Percentiles rank a stretch among this genome's conserved stretches.
Conservation (phyloP, 75 land plant species). For the Picea glauca region DNA sequence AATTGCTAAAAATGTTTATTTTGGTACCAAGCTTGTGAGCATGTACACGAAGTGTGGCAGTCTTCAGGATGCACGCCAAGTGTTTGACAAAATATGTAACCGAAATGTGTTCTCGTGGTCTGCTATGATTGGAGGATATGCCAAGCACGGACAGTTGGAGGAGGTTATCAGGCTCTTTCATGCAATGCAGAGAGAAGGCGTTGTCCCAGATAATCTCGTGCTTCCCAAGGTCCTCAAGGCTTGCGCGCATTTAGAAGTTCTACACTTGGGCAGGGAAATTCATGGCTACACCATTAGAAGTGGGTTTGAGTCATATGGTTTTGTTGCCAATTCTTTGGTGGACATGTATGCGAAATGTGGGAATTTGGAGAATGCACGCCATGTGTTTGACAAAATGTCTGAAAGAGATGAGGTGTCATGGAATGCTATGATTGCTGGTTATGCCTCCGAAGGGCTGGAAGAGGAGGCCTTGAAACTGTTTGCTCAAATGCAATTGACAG, state of each 20-base stretch:
- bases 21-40: not conserved
- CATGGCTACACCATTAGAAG: slow-evolving; percentile 6
- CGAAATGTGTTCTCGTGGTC: not conserved
- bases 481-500: slow-evolving; percentile 20
- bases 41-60: not conserved
- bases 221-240: slow-evolving; percentile 16
- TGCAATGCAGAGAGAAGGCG: not conserved
- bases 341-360: slow-evolving; percentile 59
- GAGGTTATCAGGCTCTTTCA: too few species aligned
- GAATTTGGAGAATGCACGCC: slow-evolving; percentile 22
- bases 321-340: slow-evolving; percentile 27
- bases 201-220: not conserved
- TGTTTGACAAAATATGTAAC: not conserved
- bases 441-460: slow-evolving; percentile 34
- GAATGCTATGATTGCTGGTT: slow-evolving; percentile 76
- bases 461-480: slow-evolving; percentile 41
- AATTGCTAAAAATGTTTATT: not conserved
- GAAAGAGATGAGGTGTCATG: slow-evolving; percentile 54
- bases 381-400: slow-evolving; percentile 32
- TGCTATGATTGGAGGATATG: not conserved
- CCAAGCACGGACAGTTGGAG: too few species aligned
- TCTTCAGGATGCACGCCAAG: not conserved
- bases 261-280: slow-evolving; percentile 14
- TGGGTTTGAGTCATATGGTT: slow-evolving; percentile 2
- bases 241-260: slow-evolving; percentile 1